Base-by-base conservation (phyloP, 1,284 basidiomycete species). In the Schizophyllum amplum region DNA sequence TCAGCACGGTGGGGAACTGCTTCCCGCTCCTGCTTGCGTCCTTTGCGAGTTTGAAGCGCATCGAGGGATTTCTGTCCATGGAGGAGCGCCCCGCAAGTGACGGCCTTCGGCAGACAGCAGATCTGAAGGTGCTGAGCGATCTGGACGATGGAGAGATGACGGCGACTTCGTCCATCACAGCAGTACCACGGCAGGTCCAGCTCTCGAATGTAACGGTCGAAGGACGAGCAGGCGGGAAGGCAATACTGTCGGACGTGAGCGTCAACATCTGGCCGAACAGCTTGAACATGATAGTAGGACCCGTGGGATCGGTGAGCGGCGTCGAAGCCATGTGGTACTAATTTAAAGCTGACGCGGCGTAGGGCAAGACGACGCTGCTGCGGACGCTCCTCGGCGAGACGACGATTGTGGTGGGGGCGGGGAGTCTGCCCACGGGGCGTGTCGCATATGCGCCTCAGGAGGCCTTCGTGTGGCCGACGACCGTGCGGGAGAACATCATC, bases 361-460 rank as follows among this genome's bases (percentile, higher is more conserved):
- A 63, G 62, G 62, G 62, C 7, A 63, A 63, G 46, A 57, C 62
- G 0, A 17, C 62, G 6, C 57, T 63, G 27, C 53, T 63, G 1
- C n/a, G 53, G 27, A 54, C 61, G 1, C 24, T 62, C 17, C 62
- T 63, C 11, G 58, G 59, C 11, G 62, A 63, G 47, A 54, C 55
- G 3, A 21, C 24, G 24, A 27, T 56, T 6, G 54, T 56, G 1
- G 17, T 26, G 13, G 62, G 63, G 1, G n/a, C 51, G 1, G 27
- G 42, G 11, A 21, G 9, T 9, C 17, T 20, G 17, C 54, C 62
- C 11, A 25, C 15, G 1, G 23, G 47, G 1, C 54, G 58, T 0
- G 59, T 66, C 20, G 64, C 65, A 0, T 68, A 67, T 52, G 65
- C 65, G 0, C 57, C 65, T 1, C 67, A 68, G 55, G 67, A 68